Conservation (phyloP, 2,329 filamentous ascomycete genomes). For the Talaromyces sp. region DNA sequence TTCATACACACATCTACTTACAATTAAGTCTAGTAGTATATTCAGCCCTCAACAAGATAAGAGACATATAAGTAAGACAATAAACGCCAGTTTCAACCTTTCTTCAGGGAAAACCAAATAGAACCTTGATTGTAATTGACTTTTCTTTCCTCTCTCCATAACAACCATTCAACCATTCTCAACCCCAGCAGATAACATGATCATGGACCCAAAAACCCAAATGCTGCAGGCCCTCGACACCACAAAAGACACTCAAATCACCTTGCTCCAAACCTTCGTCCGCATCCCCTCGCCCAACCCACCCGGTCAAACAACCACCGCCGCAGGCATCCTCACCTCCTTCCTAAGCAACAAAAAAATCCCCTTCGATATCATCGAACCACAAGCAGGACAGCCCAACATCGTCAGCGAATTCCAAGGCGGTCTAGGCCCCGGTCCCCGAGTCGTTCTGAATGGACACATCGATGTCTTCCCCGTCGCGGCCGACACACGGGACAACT, state of each 20-base stretch:
- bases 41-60: not conserved
- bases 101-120: too few relatives aligned
- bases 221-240: not conserved
- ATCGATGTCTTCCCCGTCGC: conserved; percentile 44
- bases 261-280: not conserved
- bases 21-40: not conserved
- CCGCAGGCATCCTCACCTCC: not conserved
- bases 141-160: not conserved
- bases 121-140: not conserved
- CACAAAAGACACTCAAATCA: not conserved
- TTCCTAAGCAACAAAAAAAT: not conserved
- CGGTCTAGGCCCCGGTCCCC: conserved; percentile 18
- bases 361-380: not conserved
- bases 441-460: conserved; percentile 43
- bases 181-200: not conserved
- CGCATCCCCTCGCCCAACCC: not conserved
- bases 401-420: conserved; percentile 7
- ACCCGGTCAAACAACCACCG: not conserved
- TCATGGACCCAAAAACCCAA: not conserved
- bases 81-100: not conserved
- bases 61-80: not conserved
- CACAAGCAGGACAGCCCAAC: not conserved
- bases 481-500: conserved; percentile 26
- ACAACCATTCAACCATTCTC: not conserved
- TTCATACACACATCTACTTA: not conserved